Conservation (phyloP, 805 yeast species). For the Candida arabinofermentans region DNA sequence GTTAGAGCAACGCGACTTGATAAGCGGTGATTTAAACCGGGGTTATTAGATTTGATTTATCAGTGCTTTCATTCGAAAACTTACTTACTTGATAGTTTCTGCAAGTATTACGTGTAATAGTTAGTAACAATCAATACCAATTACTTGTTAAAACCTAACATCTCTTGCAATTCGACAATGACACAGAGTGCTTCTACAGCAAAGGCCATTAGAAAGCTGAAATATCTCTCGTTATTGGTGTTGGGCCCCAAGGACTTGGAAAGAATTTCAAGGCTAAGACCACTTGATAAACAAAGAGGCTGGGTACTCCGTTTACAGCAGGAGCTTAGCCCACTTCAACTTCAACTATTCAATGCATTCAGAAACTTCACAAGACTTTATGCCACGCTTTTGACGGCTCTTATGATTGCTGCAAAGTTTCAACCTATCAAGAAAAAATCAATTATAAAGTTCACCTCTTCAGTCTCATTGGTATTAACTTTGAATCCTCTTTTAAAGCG, state of each 20-base stretch:
- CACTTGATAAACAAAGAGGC: too few relatives aligned
- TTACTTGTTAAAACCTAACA: too few relatives aligned
- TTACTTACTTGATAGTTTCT: too few relatives aligned
- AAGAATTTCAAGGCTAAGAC: background rate
- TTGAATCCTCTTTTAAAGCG: slow-evolving; percentile 9
- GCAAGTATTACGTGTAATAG: too few relatives aligned
- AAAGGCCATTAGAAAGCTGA: background rate
- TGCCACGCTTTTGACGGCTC: background rate
- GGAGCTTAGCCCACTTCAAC: slow-evolving; percentile 1
- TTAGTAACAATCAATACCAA: too few relatives aligned
- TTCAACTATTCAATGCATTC: slow-evolving; percentile 1
- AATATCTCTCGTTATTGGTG: background rate
- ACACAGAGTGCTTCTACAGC: too few relatives aligned
- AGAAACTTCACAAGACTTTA: slow-evolving; percentile 8
- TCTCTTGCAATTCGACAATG: too few relatives aligned
- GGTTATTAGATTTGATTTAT: too few relatives aligned
- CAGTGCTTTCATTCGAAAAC: too few relatives aligned
- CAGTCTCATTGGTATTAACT: slow-evolving; percentile 13
- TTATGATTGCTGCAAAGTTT: background rate
- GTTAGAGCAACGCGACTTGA: too few relatives aligned
- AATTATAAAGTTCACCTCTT: slow-evolving; percentile 5
- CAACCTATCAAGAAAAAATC: slow-evolving; percentile 1
- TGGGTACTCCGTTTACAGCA: too few relatives aligned
- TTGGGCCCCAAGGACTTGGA: background rate
- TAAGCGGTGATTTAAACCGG: too few relatives aligned